phyloP scores from a whole-genome alignment of 495 filamentous ascomycete species.

The Hypoxylon subgilvum region DNA sequence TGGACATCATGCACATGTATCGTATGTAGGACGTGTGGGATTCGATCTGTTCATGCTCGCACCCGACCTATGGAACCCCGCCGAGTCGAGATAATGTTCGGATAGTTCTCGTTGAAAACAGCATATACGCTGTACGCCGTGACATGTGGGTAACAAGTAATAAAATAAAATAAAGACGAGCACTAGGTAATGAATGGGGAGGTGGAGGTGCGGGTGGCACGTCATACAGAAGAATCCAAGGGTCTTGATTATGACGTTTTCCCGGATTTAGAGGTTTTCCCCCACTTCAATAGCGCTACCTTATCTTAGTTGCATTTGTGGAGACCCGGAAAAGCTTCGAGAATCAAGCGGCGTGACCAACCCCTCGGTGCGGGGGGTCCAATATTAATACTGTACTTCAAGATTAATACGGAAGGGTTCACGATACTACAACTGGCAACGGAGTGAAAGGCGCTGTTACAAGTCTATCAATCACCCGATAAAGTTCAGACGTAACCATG shows the following conservation, averaged over 20 bases:
- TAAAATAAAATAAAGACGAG: too few species aligned
- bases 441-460: background rate
- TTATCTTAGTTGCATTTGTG: conserved; percentile 37
- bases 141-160: background rate
- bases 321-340: conserved; percentile 39
- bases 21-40: too few species aligned
- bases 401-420: conserved; percentile 26
- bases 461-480: background rate
- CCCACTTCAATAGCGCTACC: conserved; percentile 35
- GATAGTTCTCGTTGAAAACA: background rate
- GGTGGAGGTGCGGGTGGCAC: too few species aligned
- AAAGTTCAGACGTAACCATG: conserved; percentile 2
- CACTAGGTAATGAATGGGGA: too few species aligned
- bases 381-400: conserved; percentile 12
- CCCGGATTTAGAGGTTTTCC: conserved; percentile 19
- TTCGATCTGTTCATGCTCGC: conserved; percentile 21
- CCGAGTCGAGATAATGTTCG: background rate
- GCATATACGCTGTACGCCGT: too few species aligned
- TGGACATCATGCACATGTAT: conserved; percentile 12
- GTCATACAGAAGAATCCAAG: conserved; percentile 36
- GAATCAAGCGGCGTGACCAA: conserved; percentile 38
- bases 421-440: conserved; percentile 7
- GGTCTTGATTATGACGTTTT: conserved; percentile 41
- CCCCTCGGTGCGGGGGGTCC: conserved; percentile 34
- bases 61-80: conserved; percentile 17